Conservation (phyloP, 2,329 filamentous ascomycete species). For the Dactylellina drechsleri region DNA sequence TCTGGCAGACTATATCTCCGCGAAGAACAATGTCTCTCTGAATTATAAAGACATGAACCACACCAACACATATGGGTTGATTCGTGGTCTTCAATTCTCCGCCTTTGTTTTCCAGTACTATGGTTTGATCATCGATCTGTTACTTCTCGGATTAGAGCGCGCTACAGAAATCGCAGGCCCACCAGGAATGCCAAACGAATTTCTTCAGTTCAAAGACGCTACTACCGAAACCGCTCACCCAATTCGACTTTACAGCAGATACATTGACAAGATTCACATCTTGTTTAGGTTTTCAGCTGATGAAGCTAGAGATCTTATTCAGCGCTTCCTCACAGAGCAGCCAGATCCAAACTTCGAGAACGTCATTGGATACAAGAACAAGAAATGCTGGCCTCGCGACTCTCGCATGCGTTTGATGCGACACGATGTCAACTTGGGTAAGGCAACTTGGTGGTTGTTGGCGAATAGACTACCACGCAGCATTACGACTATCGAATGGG, state of each 20-base stretch:
- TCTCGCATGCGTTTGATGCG: slow-evolving; percentile 98
- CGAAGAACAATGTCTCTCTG: slow-evolving; percentile 98
- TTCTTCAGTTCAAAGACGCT: slow-evolving; percentile 93
- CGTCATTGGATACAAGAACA: slow-evolving; percentile 98
- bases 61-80: slow-evolving; percentile 98
- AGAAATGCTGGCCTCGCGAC: slow-evolving; percentile 99
- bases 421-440: slow-evolving; percentile 96
- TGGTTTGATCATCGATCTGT: slow-evolving; percentile 89
- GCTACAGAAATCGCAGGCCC: slow-evolving; percentile 98
- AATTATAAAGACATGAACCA: slow-evolving; percentile 99
- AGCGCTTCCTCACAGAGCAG: slow-evolving; percentile 96
- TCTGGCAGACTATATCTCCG: slow-evolving; percentile 96
- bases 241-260: slow-evolving; percentile 95
- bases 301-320: slow-evolving; percentile 93
- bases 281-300: slow-evolving; percentile 94
- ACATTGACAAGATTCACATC: slow-evolving; percentile 98
- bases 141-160: slow-evolving; percentile 90
- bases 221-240: slow-evolving; percentile 93
- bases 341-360: slow-evolving; percentile 99
- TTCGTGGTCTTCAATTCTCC: slow-evolving; percentile 95
- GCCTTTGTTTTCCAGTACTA: slow-evolving; percentile 99
- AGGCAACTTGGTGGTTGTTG: slow-evolving; percentile 98
- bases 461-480: slow-evolving; percentile 96
- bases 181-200: slow-evolving; percentile 93
- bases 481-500: slow-evolving; percentile 98